Evolutionary conservation across 2,329 filamentous ascomycete species (phyloP).

Genomic region (Colletotrichum godetiae): DNA sequence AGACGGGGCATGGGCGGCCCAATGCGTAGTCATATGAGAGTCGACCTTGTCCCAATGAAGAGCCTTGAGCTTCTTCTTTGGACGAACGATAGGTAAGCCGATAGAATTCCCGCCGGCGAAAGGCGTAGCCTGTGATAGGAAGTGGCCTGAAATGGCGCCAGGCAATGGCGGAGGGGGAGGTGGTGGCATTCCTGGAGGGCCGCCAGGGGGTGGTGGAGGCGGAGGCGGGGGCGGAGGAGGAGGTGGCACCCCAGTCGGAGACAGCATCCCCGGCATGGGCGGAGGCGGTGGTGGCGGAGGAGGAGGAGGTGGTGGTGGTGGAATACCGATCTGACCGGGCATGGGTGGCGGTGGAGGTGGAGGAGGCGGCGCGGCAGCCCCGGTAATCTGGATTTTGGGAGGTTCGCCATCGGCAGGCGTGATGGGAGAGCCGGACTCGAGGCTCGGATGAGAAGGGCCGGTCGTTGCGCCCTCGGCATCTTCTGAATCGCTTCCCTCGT

Average conservation of each 20-base stretch:
- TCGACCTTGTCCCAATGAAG: conserved; percentile 99
- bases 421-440: conserved; percentile 77
- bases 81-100: conserved; percentile 82
- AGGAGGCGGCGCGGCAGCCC: conserved; percentile 49
- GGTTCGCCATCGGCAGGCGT: conserved; percentile 71
- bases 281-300: conserved; percentile 60
- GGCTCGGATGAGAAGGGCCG: conserved; percentile 79
- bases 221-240: conserved; percentile 62
- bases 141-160: conserved; percentile 79
- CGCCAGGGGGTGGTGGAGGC: conserved; percentile 58
- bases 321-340: conserved; percentile 44
- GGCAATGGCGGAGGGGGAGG: conserved; percentile 61
- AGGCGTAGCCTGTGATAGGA: conserved; percentile 73
- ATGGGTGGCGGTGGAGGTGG: conserved; percentile 50
- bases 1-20: conserved; percentile 89
- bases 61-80: conserved; percentile 99
- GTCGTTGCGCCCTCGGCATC: conserved; percentile 77
- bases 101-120: conserved; percentile 65
- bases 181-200: conserved; percentile 62
- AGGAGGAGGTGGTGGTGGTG: conserved; percentile 56
- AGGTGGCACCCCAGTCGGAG: conserved; percentile 50
- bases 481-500: conserved; percentile 80
- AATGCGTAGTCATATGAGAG: conserved; percentile 88
- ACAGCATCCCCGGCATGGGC: conserved; percentile 57
- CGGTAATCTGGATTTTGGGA: conserved; percentile 70